Percentiles rank a stretch among this genome's conserved stretches.
phyloP scores from a whole-genome alignment of 2,329 filamentous ascomycete genomes.

The Hysterium pulicare region DNA sequence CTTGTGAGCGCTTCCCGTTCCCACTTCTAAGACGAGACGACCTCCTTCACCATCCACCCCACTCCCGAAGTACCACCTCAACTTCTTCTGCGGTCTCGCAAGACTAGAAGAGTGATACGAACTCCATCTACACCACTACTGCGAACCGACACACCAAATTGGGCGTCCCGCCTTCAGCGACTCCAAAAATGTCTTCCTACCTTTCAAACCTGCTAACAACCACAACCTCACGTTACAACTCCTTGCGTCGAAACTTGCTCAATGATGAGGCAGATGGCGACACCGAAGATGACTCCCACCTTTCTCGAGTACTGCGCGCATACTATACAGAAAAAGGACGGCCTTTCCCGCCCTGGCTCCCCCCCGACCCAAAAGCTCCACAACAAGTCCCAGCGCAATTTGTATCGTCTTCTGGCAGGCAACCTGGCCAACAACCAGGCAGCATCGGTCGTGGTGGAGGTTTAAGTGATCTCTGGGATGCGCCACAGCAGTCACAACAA shows the following conservation, averaged over 20 bases:
- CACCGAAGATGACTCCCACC: constrained; percentile 83
- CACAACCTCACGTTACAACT: constrained; percentile 56
- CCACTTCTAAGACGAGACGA: no score
- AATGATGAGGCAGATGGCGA: constrained; percentile 56
- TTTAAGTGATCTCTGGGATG: constrained; percentile 60
- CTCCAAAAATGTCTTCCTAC: constrained; percentile 59
- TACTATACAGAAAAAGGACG: constrained; percentile 91
- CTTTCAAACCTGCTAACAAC: constrained; percentile 67
- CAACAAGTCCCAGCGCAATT: constrained; percentile 40
- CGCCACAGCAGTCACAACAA: constrained; percentile 34
- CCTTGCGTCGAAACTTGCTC: constrained; percentile 63
- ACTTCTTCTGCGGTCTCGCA: no score
- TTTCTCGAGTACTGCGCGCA: constrained; percentile 85
- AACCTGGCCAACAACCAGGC: constrained; percentile 22
- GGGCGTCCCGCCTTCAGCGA: no score
- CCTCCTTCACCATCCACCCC: no score
- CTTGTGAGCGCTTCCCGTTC: no score
- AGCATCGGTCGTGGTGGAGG: constrained; percentile 42
- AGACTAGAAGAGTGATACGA: no score
- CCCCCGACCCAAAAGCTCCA: constrained; percentile 74
- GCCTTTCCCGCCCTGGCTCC: constrained; percentile 80
- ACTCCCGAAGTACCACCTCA: no score
- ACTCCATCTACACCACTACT: no score
- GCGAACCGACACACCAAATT: no score
- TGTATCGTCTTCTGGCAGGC: constrained; percentile 47